Evolutionary conservation across 495 filamentous ascomycete genomes (phyloP), one percentile per base, ranked within the genome.

Genomic region (Penicillium macrosclerotiorum): DNA sequence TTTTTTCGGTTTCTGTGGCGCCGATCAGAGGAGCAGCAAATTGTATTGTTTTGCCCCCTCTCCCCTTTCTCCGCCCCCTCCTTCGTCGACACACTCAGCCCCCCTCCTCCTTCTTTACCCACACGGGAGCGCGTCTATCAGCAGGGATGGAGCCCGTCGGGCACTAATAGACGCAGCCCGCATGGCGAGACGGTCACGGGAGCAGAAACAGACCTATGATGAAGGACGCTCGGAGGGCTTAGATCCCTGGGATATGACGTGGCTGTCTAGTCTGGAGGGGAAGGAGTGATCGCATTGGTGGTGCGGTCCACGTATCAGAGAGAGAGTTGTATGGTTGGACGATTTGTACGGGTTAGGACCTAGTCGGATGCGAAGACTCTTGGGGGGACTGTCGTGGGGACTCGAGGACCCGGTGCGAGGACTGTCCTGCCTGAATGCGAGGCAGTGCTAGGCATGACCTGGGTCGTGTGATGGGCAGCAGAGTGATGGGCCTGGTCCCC

Each of bases 181-280:
- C 69, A 72, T 67, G 58, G 53, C 35, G 19, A 32, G 45, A 54
- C 59, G 33, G 59, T 72, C 69, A 72, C 65, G 69, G 68, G 69
- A 72, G 55, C 56, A 55, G n/a, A 19, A 6, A 5, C 13, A 11
- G 40, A 52, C 57, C 64, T 62, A 65, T 68, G 47, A 57, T 40
- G 37, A 38, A 20, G 36, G 12, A 17, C 1, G 25, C 16, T n/a
- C 18, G 11, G 16, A 6, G 6, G 11, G n/a, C 2, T 45, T 27
- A 11, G 19, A 13, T 32, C 31, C 26, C 8, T 11, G 22, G 27
- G 22, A 43, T 47, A 47, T 55, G 52, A 55, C 47, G 47, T 55
- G 52, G 52, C 47, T 37, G 17, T 6, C 37, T n/a, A 41, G 14
- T 14, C 13, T 9, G 12, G 16, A 29, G 25, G 13, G 11, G 37